Base-by-base conservation (phyloP, 179 eudicot species). In the Silene coronaria region DNA sequence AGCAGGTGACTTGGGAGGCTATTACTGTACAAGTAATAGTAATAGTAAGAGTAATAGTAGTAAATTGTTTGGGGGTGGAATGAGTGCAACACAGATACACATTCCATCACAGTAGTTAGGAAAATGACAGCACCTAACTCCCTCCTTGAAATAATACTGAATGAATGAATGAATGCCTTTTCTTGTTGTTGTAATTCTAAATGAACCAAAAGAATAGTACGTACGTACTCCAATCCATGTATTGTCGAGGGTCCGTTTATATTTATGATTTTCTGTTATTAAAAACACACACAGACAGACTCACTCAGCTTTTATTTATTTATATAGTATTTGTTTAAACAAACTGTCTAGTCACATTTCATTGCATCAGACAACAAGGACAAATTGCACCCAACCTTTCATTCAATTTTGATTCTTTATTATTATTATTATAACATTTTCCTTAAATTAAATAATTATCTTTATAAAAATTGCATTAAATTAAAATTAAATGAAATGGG, bases 281-380 rank as follows among this genome's bases (percentile, higher is more conserved):
- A 30, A 30, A 30, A 30, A 32, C 45, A 36, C 45, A n/a, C n/a
- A n/a, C n/a, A 19, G 7, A 16, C 73, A 45, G n/a, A n/a, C 11
- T 17, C n/a, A n/a, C n/a, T n/a, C n/a, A n/a, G n/a, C n/a, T n/a
- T n/a, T n/a, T n/a, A n/a, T n/a, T n/a, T n/a, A n/a, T n/a, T n/a
- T n/a, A n/a, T n/a, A n/a, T n/a, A n/a, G n/a, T n/a, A n/a, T 42
- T 45, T 17, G n/a, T n/a, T 53, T 23, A 11, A 34, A 1, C 1
- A 28, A 57, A 22, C 4, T 70, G 79, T 69, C 53, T 70, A 70
- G 79, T 70, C 79, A 77, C 75, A 69, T 70, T 62, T 77, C 75
- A 46, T 45, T 26, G 45, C 17, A 23, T 67, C 48, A 77, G 79
- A 77, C 75, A 70, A 76, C 32, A 68, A 69, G 72, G 72, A 69